A percentile compares a stretch with the other conserved stretches of the same genome.
These are phyloP conservation scores for Pugionium cornutum DNA, from an alignment of 345 rosid species.

Conservation along the genomic window DNA sequence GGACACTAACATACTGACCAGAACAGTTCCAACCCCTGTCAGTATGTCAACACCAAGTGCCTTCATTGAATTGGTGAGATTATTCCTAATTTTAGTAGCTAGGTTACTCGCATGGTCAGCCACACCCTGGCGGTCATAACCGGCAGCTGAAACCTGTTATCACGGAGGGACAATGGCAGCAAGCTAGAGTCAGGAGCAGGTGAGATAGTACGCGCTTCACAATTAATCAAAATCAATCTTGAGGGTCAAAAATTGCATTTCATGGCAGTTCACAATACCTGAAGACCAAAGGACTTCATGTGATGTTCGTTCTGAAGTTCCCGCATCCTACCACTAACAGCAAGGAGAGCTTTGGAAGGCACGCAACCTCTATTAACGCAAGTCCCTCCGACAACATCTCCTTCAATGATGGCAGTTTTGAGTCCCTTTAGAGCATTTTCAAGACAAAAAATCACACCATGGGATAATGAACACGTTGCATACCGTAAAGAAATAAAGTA, in stretches of 20 bases:
- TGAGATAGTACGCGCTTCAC: not conserved
- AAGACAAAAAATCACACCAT: not conserved
- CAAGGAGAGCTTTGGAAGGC: constrained; percentile 96
- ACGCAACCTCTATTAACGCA: constrained; percentile 99
- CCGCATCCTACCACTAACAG: constrained; percentile 96
- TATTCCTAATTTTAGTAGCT: constrained; percentile 84
- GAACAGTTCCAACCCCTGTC: constrained; percentile 76
- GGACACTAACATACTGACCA: constrained; percentile 54
- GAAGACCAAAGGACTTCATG: constrained; percentile 91
- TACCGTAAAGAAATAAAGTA: not conserved
- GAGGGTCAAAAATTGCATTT: not conserved
- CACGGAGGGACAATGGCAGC: not conserved
- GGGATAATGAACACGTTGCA: not conserved
- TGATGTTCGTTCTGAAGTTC: constrained; percentile 95
- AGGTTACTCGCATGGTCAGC: constrained; percentile 96
- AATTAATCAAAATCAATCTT: constrained; percentile 1
- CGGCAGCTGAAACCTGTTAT: constrained; percentile 82
- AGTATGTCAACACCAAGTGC: constrained; percentile 93
- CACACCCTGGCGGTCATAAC: constrained; percentile 92
- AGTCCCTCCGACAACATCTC: constrained; percentile 98
- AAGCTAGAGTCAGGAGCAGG: constrained; percentile 13
- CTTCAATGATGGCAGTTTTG: constrained; percentile 93
- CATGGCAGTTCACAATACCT: constrained; percentile 47
- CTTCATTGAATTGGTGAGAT: constrained; percentile 91
- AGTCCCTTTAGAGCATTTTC: constrained; percentile 54